Base-by-base conservation (phyloP, 345 rosid genomes). In the Sapria himalayana region DNA sequence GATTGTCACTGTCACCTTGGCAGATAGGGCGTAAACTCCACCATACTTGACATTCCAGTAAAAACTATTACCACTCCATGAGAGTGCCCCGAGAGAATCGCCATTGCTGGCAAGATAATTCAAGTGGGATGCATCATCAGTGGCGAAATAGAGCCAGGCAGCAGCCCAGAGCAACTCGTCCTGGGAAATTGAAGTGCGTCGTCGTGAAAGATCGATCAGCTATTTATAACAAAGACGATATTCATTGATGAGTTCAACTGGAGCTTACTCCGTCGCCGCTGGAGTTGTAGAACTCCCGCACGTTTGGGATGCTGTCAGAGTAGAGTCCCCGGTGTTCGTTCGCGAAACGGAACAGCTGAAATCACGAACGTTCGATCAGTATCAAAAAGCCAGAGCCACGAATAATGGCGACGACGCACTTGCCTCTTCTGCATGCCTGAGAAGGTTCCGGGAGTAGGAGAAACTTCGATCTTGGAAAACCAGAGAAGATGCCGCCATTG, bases 401-500 rank as follows among this genome's bases (percentile, higher is more conserved):
- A 5, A 52, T 50, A 50, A 54, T 4, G 29, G 22, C n/a, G n/a
- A n/a, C n/a, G n/a, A n/a, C n/a, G n/a, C n/a, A 1, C 33, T 48
- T 70, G 80, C 98, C 59, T 69, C 64, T 4, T 50, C 67, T 0
- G 85, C 72, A 38, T 77, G 84, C 37, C 4, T 18, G 22, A 70
- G 24, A 16, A 78, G 85, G 15, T 41, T 23, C 37, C 58, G 22
- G 10, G 93, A 45, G 9, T 76, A 73, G 4, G 37, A 18, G 1
- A 51, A 33, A 36, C 69, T 60, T 1, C 9, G 22, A 0, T 29
- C 6, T 19, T 12, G 36, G 41, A 80, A 80, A 12, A 69, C 78
- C 8, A 76, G 36, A 23, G 78, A 73, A n/a, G 80, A 71, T 0
- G 82, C 77, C 4, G 85, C 92, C 45, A 79, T 49, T 0, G 86